Conservation (phyloP, 768 basidiomycete species). For the Leccinellum luteum region DNA sequence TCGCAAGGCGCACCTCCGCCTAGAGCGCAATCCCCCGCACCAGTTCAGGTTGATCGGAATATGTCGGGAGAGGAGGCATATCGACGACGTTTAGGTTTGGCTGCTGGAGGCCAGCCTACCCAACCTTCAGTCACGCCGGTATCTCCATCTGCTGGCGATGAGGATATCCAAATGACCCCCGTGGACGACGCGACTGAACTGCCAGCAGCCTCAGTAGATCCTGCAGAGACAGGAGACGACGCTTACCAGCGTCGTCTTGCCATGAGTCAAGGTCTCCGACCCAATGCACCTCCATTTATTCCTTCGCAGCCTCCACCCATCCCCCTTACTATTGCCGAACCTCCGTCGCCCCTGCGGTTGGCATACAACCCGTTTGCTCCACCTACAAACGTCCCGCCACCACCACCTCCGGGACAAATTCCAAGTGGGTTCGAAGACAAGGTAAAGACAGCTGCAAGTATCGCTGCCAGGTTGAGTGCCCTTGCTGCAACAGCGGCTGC, state of each 20-base stretch:
- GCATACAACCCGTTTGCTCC: constrained; percentile 75
- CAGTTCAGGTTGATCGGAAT: constrained; percentile 40
- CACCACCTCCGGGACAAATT: constrained; percentile 52
- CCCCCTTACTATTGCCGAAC: constrained; percentile 18
- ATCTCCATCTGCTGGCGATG: constrained; percentile 17
- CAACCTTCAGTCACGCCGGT: constrained; percentile 22
- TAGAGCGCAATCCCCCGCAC: constrained; percentile 28
- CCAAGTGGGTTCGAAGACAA: constrained; percentile 56
- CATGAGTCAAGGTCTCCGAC: constrained; percentile 44
- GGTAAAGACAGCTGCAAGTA: constrained; percentile 75
- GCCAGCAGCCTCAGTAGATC: constrained; percentile 1
- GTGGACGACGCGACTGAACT: constrained; percentile 5
- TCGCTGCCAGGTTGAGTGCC: constrained; percentile 72
- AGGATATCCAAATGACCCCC: constrained; percentile 17
- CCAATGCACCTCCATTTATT: constrained; percentile 29
- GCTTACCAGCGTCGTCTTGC: constrained; percentile 62
- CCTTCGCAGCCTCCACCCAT: constrained; percentile 23
- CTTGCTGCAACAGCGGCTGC: constrained; percentile 38
- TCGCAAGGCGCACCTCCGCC: constrained; percentile 40
- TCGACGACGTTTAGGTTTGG: constrained; percentile 72
- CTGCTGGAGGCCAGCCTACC: constrained; percentile 30
- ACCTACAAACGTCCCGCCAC: constrained; percentile 56
- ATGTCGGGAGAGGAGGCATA: constrained; percentile 80
- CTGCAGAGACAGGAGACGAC: constrained; percentile 59
- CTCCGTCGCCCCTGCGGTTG: constrained; percentile 49